These are phyloP conservation scores for Flaveria floridana DNA, from an alignment of 140 eudicot species.

Conservation along the genomic window DNA sequence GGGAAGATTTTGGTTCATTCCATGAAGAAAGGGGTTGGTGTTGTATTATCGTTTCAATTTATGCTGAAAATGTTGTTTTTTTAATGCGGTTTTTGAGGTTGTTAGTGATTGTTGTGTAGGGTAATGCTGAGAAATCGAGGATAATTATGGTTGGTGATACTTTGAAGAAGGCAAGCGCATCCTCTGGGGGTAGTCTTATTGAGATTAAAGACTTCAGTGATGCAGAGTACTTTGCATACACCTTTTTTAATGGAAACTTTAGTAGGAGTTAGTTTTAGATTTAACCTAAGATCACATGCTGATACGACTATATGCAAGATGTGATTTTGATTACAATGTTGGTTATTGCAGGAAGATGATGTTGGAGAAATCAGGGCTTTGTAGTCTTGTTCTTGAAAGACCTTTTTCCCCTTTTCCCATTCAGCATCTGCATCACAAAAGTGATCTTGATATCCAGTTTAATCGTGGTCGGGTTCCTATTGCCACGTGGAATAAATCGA, in stretches of 20 bases:
- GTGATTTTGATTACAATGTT: conserved; percentile 2
- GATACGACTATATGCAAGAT: background rate
- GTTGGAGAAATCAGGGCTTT: conserved; percentile 68
- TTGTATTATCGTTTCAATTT: background rate
- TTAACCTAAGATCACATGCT: no score
- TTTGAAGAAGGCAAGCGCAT: conserved; percentile 87
- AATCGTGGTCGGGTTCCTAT: conserved; percentile 91
- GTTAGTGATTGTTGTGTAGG: conserved; percentile 44
- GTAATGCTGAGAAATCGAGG: conserved; percentile 96
- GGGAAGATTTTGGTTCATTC: conserved; percentile 85
- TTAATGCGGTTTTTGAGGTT: background rate
- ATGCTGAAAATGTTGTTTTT: background rate
- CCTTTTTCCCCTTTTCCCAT: conserved; percentile 92
- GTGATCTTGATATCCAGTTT: conserved; percentile 62
- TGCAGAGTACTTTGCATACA: conserved; percentile 62
- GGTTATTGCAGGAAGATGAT: conserved; percentile 62
- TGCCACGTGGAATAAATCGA: conserved; percentile 74
- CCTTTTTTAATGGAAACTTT: background rate
- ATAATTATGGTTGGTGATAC: conserved; percentile 97
- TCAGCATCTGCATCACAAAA: conserved; percentile 59
- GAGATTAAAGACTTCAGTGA: conserved; percentile 91
- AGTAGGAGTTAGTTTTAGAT: background rate
- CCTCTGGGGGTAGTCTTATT: conserved; percentile 65
- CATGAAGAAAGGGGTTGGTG: conserved; percentile 80
- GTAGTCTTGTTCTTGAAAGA: conserved; percentile 86